Evolutionary conservation across 2,329 filamentous ascomycete genomes (phyloP).

Genomic region (Exserohilum turcica): DNA sequence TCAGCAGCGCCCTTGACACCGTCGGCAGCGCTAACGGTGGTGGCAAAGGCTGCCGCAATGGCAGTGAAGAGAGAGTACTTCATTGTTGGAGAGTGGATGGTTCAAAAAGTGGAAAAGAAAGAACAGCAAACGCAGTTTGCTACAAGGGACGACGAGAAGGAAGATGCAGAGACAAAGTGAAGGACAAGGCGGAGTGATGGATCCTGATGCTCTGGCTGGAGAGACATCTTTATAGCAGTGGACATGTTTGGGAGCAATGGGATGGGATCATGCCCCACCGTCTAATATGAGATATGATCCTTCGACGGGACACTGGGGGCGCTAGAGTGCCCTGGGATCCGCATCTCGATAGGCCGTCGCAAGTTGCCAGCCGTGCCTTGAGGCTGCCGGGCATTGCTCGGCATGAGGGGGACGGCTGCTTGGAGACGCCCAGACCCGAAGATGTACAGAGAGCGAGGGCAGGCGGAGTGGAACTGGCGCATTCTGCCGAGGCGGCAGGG

Average conservation of each 20-base stretch:
- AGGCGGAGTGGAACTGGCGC: not conserved
- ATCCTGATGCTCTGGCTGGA: not conserved
- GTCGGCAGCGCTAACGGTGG: slow-evolving; percentile 28
- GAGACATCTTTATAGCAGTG: slow-evolving; percentile 18
- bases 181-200: slow-evolving; percentile 14
- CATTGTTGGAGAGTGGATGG: slow-evolving; percentile 17
- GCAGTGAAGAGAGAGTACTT: slow-evolving; percentile 27
- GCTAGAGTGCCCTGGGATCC: slow-evolving; percentile 5
- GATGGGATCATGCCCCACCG: slow-evolving; percentile 12
- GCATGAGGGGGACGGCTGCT: too few relatives aligned
- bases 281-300: slow-evolving; percentile 15
- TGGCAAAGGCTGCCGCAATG: slow-evolving; percentile 24
- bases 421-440: not conserved
- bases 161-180: slow-evolving; percentile 14
- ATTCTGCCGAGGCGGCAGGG: not conserved
- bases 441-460: not conserved
- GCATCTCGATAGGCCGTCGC: not conserved
- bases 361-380: not conserved
- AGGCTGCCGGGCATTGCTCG: not conserved
- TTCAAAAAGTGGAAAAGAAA: slow-evolving; percentile 19
- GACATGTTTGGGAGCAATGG: slow-evolving; percentile 8
- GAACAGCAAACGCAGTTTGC: slow-evolving; percentile 31
- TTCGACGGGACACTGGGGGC: not conserved
- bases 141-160: slow-evolving; percentile 4
- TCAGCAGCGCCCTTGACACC: slow-evolving; percentile 33